A percentile compares a stretch with the other conserved stretches of the same genome.
Evolutionary conservation across 1,139 yeast species (phyloP).

Genomic region (Taiozyma sp.): DNA sequence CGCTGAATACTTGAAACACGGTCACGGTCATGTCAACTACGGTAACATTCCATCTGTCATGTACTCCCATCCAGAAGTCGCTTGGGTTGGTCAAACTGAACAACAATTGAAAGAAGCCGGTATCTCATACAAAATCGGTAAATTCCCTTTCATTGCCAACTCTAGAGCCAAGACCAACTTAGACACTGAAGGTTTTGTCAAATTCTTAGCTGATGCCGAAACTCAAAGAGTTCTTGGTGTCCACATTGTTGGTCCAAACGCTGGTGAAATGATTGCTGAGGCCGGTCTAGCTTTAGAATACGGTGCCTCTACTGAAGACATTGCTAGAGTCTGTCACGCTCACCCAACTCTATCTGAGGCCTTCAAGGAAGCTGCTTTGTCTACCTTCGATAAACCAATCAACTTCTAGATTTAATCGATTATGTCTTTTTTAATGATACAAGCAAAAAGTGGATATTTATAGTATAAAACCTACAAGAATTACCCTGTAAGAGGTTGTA

Average conservation of each 20-base stretch:
- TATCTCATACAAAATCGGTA: slow-evolving; percentile 87
- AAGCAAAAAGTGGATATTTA: neutral
- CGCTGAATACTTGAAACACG: slow-evolving; percentile 87
- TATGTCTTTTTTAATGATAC: neutral
- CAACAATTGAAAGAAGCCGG: slow-evolving; percentile 95
- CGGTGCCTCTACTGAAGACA: slow-evolving; percentile 98
- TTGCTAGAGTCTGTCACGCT: slow-evolving; percentile 97
- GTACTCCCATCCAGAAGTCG: slow-evolving; percentile 99
- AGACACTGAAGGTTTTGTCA: slow-evolving; percentile 97
- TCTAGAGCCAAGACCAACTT: slow-evolving; percentile 98
- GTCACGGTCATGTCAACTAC: slow-evolving; percentile 98
- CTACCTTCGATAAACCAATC: slow-evolving; percentile 86
- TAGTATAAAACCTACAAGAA: neutral
- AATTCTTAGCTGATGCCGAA: slow-evolving; percentile 93
- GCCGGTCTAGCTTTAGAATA: slow-evolving; percentile 97
- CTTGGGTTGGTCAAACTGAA: slow-evolving; percentile 98
- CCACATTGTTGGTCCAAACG: slow-evolving; percentile 96
- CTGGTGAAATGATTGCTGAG: slow-evolving; percentile 99
- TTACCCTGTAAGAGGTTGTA: neutral
- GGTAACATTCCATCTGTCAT: slow-evolving; percentile 96
- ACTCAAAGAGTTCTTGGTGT: slow-evolving; percentile 96
- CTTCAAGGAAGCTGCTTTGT: slow-evolving; percentile 96
- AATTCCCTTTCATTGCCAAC: slow-evolving; percentile 98
- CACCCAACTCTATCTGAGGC: slow-evolving; percentile 99
- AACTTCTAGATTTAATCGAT: slow-evolving; percentile 50